phyloP scores from a whole-genome alignment of 2,329 filamentous ascomycete species.

The Phialemonium atrogriseum region DNA sequence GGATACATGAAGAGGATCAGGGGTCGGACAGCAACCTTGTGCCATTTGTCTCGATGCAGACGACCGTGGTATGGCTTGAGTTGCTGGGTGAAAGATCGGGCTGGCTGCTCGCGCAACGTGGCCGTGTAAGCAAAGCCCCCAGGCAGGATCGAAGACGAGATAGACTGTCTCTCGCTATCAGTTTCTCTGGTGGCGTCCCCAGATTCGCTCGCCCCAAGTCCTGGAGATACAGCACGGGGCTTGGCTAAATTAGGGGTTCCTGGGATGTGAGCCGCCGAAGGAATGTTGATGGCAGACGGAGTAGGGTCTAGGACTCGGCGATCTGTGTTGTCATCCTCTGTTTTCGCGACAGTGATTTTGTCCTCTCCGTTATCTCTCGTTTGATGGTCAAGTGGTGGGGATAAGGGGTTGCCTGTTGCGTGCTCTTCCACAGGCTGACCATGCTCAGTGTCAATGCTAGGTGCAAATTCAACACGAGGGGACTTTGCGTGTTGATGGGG shows the following conservation, averaged over 20 bases:
- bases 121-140: constrained; percentile 57
- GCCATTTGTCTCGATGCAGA: constrained; percentile 70
- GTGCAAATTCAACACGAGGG: too few relatives aligned
- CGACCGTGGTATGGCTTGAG: constrained; percentile 72
- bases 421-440: constrained; percentile 1
- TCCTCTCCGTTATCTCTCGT: too few relatives aligned
- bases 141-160: constrained; percentile 23
- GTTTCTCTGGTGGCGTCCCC: constrained; percentile 16
- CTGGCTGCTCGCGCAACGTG: constrained; percentile 56
- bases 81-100: constrained; percentile 64
- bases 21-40: constrained; percentile 67
- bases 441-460: too few relatives aligned
- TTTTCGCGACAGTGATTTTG: too few relatives aligned
- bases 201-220: too few relatives aligned
- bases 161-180: constrained; percentile 34
- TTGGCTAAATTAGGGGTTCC: constrained; percentile 1
- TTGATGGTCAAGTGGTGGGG: too few relatives aligned
- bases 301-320: too few relatives aligned
- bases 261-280: too few relatives aligned
- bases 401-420: too few relatives aligned
- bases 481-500: too few relatives aligned
- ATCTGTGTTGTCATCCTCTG: too few relatives aligned
- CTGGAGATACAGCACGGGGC: not conserved
- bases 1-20: constrained; percentile 86
- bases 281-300: too few relatives aligned